A percentile compares a stretch with the other conserved stretches of the same genome.
These are phyloP conservation scores for Microbotryum saponariae DNA, from an alignment of 1,284 basidiomycete genomes.

Conservation along the genomic window DNA sequence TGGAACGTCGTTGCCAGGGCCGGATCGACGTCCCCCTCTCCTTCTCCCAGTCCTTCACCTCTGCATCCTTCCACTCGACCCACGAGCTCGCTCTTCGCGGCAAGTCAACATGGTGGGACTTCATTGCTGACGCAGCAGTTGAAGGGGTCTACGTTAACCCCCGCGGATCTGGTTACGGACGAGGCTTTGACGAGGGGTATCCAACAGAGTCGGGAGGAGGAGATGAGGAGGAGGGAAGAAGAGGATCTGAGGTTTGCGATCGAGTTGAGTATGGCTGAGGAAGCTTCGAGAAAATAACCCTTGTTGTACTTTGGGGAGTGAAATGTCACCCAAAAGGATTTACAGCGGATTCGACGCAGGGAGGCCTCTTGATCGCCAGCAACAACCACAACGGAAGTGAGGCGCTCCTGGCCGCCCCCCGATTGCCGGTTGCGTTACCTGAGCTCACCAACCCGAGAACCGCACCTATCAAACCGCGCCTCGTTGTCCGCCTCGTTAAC, in stretches of 20 bases:
- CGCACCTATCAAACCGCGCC: no score
- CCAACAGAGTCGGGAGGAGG: neutral
- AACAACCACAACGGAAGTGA: no score
- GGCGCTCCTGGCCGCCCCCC: no score
- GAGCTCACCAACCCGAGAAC: no score
- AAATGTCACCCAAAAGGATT: no score
- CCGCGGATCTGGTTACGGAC: neutral
- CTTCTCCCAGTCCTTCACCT: neutral
- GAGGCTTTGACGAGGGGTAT: neutral
- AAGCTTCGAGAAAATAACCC: slow-evolving; percentile 13
- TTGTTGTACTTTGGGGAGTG: neutral
- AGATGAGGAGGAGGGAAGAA: slow-evolving; percentile 20
- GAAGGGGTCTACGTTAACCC: neutral
- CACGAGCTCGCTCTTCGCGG: neutral
- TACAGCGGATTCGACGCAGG: no score
- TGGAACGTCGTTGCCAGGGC: slow-evolving; percentile 12
- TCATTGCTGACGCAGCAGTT: slow-evolving; percentile 16
- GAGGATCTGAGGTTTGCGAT: slow-evolving; percentile 33
- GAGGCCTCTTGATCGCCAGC: no score
- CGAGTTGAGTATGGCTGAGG: slow-evolving; percentile 33
- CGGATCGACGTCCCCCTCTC: slow-evolving; percentile 18
- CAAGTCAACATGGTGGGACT: neutral
- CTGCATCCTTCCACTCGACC: neutral
- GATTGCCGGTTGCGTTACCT: no score
- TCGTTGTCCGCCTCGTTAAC: no score